Base-by-base conservation (phyloP, 257 asterid species). In the Lithospermum erythrorhizon region DNA sequence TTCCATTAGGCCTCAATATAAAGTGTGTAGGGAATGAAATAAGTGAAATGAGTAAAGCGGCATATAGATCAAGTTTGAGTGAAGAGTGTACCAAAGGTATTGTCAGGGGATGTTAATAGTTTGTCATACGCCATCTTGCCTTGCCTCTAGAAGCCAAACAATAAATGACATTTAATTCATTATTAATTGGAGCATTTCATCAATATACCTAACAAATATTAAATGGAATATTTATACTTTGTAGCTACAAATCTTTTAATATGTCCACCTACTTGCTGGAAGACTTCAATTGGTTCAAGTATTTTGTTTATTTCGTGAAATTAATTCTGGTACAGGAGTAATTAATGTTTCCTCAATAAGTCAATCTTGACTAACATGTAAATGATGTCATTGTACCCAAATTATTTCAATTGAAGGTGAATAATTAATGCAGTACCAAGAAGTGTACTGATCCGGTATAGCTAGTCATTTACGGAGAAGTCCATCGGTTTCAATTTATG, bases 161-260 rank as follows among this genome's bases (percentile, higher is more conserved):
- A 53, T 56, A 56, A 56, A 63, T 21, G 62, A 61, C 61, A 61
- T 21, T 48, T 10, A 56, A 32, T 11, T 41, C 15, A 1, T 13
- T 41, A 41, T 41, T 41, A 41, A 41, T 53, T 72, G 68, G 65
- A 66, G 64, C 54, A 76, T 55, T 71, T 59, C 19, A 72, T 66
- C 70, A 61, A 62, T 68, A 53, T 70, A 76, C 80, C 85, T 68
- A 79, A 79, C 85, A 55, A 67, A 73, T 66, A 79, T 68, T 79
- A 73, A 79, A 79, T 79, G 76, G 47, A 73, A 78, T 66, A 41
- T 41, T 72, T 58, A 73, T 72, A 55, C 64, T 54, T 67, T 72
- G 70, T 67, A 67, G 49, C 74, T 73, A 56, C 41, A 56, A 63
- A 41, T 72, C 73, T 65, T 72, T 79, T 66, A 79, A 75, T 75